Conservation (phyloP, 2,329 filamentous ascomycete genomes). For the Nigrospora osmanthi region DNA sequence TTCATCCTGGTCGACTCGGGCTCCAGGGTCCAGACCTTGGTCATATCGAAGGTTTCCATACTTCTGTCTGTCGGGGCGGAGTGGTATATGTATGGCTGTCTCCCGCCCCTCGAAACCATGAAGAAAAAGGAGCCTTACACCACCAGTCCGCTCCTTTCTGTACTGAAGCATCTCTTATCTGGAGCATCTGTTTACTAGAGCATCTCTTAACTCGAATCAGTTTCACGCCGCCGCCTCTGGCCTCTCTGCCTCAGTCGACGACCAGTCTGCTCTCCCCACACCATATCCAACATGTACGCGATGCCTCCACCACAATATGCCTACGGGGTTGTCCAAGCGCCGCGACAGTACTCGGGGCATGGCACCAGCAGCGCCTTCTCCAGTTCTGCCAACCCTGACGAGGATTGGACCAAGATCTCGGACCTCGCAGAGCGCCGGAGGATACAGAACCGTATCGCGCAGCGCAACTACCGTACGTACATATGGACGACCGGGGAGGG, state of each 20-base stretch:
- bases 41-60: too few relatives aligned
- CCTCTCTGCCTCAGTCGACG: not conserved
- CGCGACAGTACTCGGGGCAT: conserved; percentile 63
- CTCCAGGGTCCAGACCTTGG: too few relatives aligned
- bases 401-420: conserved; percentile 99
- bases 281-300: conserved; percentile 27
- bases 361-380: conserved; percentile 92
- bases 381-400: conserved; percentile 87
- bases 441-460: conserved; percentile 96
- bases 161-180: too few relatives aligned
- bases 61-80: too few relatives aligned
- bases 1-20: too few relatives aligned
- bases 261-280: not conserved
- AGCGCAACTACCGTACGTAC: conserved; percentile 66
- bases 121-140: too few relatives aligned
- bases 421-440: conserved; percentile 88
- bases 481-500: not conserved
- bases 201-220: too few relatives aligned
- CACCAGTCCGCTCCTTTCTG: too few relatives aligned
- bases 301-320: conserved; percentile 34
- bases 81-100: too few relatives aligned
- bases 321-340: conserved; percentile 30
- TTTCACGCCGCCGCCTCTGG: not conserved
- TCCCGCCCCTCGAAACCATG: too few relatives aligned
- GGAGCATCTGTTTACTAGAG: too few relatives aligned